phyloP scores from a whole-genome alignment of 495 filamentous ascomycete genomes.

The Aspergillus bertholletiae region DNA sequence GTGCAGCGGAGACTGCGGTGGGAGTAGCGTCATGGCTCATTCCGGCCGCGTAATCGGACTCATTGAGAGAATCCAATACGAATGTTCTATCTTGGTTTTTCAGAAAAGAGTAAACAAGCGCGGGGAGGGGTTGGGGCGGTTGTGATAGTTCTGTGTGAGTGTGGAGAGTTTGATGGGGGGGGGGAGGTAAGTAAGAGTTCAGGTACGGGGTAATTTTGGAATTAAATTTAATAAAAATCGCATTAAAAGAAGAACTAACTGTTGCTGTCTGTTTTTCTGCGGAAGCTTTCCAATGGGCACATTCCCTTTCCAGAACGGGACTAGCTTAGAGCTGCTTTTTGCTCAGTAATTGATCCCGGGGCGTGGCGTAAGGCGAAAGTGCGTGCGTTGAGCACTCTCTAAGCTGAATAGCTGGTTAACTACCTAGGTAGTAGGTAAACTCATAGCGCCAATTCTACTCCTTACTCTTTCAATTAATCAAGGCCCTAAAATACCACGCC shows the following conservation, averaged over 20 bases:
- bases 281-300: neutral
- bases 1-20: conserved; percentile 3
- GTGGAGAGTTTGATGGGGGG: neutral
- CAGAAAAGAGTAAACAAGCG: no score
- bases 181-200: no score
- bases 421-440: neutral
- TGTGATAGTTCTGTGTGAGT: conserved; percentile 3
- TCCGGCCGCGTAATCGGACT: conserved; percentile 13
- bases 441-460: neutral
- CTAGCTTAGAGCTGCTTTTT: neutral
- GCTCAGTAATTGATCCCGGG: neutral
- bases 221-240: no score
- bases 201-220: no score
- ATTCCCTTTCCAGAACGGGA: neutral
- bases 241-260: no score
- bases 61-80: neutral
- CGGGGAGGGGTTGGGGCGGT: conserved; percentile 1
- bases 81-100: no score
- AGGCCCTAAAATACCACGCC: no score
- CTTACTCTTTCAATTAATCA: no score
- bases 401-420: neutral
- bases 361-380: neutral
- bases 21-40: conserved; percentile 29
- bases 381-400: neutral
- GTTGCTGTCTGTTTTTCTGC: neutral